Conservation (phyloP, 306 rosid species). For the Quercus rubra region DNA sequence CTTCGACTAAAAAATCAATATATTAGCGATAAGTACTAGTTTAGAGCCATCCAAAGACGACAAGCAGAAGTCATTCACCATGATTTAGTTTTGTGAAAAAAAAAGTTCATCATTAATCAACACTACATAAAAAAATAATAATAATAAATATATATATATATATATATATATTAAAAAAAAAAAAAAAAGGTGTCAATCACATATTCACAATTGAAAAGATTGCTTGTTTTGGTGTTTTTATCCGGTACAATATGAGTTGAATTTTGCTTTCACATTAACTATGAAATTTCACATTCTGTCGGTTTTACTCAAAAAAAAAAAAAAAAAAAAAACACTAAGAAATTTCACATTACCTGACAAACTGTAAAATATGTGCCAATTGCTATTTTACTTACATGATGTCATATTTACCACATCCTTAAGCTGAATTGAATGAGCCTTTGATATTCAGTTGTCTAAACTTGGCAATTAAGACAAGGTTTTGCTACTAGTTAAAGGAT, state of each 20-base stretch:
- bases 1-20: not conserved
- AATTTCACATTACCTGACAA: no score
- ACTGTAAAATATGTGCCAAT: no score
- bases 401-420: not conserved
- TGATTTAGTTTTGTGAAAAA: slow-evolving; percentile 9
- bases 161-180: not conserved
- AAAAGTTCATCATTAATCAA: slow-evolving; percentile 8
- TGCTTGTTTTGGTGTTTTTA: not conserved
- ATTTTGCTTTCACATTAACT: not conserved
- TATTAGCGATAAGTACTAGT: slow-evolving; percentile 7
- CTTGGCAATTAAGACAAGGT: not conserved
- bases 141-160: no score
- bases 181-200: not conserved
- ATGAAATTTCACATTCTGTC: no score
- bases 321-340: no score
- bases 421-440: not conserved
- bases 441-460: not conserved
- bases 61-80: slow-evolving; percentile 2
- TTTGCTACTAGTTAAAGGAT: not conserved
- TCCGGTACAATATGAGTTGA: not conserved
- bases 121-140: not conserved
- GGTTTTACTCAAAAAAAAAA: no score
- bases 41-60: slow-evolving; percentile 20
- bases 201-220: not conserved
- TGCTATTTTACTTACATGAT: no score